Evolutionary conservation across 441 rosid genomes (phyloP).

Genomic region (Erodium trifolium): DNA sequence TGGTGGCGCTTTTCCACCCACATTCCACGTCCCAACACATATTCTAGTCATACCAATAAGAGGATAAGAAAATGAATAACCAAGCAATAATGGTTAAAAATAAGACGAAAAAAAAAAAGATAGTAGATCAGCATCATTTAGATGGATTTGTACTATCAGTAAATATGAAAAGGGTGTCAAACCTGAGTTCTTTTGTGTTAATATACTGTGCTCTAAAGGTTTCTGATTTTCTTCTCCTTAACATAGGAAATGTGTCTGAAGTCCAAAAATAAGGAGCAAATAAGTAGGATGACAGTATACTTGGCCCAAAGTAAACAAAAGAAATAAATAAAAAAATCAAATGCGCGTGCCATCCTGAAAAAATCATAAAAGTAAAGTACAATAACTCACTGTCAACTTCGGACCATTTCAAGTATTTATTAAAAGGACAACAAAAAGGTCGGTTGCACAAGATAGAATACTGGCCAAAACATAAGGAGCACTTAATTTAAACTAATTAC

Average conservation of each 20-base stretch:
- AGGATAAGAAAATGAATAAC: background rate
- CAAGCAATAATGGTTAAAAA: background rate
- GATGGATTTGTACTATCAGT: background rate
- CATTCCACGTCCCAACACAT: conserved; percentile 86
- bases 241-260: conserved; percentile 46
- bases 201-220: conserved; percentile 81
- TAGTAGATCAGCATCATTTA: conserved; percentile 7
- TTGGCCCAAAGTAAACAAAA: background rate
- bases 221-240: conserved; percentile 73
- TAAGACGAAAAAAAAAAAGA: background rate
- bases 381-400: background rate
- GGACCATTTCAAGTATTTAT: background rate
- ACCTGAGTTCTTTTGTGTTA: conserved; percentile 81
- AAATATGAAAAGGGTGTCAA: conserved; percentile 11
- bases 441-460: background rate
- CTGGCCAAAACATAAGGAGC: background rate
- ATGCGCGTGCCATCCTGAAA: background rate
- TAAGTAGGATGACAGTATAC: background rate
- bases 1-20: conserved; percentile 75
- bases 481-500: background rate
- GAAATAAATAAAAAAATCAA: no score
- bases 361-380: background rate
- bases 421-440: background rate
- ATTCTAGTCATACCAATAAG: conserved; percentile 34
- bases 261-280: background rate